A percentile compares a stretch with the other conserved stretches of the same genome.
Evolutionary conservation across 345 rosid species (phyloP).

Genomic region (Ceriops tagal): DNA sequence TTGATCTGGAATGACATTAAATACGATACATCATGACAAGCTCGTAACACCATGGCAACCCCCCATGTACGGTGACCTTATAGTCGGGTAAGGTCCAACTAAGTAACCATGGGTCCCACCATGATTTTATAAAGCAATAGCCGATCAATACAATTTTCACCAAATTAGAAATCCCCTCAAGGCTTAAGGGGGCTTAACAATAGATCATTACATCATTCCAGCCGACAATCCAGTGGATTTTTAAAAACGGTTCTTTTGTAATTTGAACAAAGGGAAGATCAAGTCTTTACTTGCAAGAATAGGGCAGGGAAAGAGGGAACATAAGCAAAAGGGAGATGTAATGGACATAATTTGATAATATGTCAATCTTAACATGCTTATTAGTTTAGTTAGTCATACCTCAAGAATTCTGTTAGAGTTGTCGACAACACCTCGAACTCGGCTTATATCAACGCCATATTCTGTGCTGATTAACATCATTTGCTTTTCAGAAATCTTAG

Average conservation of each 20-base stretch:
- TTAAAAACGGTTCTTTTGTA: not conserved
- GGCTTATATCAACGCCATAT: slow-evolving; percentile 44
- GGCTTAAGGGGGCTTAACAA: not conserved
- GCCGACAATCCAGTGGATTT: not conserved
- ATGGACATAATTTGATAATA: not conserved
- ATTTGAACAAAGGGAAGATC: not conserved
- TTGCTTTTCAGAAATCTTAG: slow-evolving; percentile 44
- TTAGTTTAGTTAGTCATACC: slow-evolving; percentile 24
- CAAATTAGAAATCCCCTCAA: not conserved
- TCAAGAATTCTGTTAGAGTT: slow-evolving; percentile 51
- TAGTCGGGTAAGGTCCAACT: no score
- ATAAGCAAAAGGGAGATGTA: not conserved
- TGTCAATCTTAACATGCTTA: not conserved
- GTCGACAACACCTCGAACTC: slow-evolving; percentile 57
- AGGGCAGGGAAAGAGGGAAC: not conserved
- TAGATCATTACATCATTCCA: not conserved
- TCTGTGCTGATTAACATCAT: slow-evolving; percentile 40
- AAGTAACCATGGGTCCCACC: slow-evolving; percentile 11
- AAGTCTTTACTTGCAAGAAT: not conserved
- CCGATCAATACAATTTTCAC: not conserved
- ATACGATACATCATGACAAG: not conserved
- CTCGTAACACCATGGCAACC: no score
- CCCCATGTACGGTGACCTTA: no score
- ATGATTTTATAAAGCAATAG: not conserved
- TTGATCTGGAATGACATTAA: slow-evolving; percentile 30